Conservation (phyloP, 2,329 filamentous ascomycete species). For the Penicillium thymicola region DNA sequence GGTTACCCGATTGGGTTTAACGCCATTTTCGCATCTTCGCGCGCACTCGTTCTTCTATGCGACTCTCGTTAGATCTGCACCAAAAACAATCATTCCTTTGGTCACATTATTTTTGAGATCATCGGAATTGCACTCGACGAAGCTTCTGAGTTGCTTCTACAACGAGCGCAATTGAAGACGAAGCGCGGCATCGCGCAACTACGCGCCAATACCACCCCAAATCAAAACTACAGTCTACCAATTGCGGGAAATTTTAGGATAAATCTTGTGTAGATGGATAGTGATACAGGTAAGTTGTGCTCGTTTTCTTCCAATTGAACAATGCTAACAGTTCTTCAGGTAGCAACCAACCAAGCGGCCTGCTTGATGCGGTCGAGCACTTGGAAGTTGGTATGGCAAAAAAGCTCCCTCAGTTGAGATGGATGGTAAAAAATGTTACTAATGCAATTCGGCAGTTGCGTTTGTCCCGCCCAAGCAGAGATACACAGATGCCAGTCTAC, state of each 20-base stretch:
- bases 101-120: too few relatives aligned
- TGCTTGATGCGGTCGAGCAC: slow-evolving; percentile 36
- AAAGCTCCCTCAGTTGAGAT: background rate
- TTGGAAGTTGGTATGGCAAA: slow-evolving; percentile 35
- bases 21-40: slow-evolving; percentile 7
- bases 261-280: background rate
- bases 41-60: slow-evolving; percentile 13
- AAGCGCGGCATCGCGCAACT: background rate
- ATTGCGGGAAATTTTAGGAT: background rate
- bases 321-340: slow-evolving; percentile 7
- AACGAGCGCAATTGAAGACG: background rate
- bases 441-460: slow-evolving; percentile 29
- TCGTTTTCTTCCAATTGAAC: background rate
- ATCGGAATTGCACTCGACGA: background rate
- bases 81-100: background rate
- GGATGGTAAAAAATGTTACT: background rate
- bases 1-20: slow-evolving; percentile 22
- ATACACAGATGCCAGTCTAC: slow-evolving; percentile 58
- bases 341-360: slow-evolving; percentile 17
- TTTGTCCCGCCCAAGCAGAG: slow-evolving; percentile 63
- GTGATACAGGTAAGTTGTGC: slow-evolving; percentile 2
- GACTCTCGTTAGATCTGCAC: background rate
- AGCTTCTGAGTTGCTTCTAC: background rate
- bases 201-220: background rate
- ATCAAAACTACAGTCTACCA: background rate